Conservation (phyloP, 805 yeast species). For the Middelhovenomyces tepae region DNA sequence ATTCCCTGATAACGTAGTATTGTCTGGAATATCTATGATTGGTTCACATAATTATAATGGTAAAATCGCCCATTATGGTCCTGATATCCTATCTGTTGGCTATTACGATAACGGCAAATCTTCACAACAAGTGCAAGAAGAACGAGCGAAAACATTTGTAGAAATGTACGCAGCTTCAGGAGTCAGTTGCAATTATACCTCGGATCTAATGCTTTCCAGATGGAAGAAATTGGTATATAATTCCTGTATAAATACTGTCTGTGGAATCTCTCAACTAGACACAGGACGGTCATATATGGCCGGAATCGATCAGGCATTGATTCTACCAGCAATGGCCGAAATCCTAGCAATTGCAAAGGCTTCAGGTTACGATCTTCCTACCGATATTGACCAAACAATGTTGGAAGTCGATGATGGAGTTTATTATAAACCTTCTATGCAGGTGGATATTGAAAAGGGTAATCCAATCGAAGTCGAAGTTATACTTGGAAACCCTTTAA, state of each 20-base stretch:
- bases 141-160: conserved; percentile 37
- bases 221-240: conserved; percentile 66
- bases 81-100: conserved; percentile 44
- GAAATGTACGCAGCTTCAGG: conserved; percentile 37
- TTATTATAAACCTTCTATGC: conserved; percentile 64
- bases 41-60: conserved; percentile 51
- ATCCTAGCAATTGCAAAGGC: conserved; percentile 56
- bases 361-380: conserved; percentile 51
- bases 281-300: conserved; percentile 43
- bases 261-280: conserved; percentile 52
- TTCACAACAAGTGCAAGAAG: conserved; percentile 20
- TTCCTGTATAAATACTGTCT: conserved; percentile 53
- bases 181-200: conserved; percentile 34
- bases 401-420: conserved; percentile 50
- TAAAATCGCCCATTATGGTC: conserved; percentile 40
- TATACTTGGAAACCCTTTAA: conserved; percentile 57
- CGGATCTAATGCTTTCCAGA: conserved; percentile 43
- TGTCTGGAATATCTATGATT: conserved; percentile 58
- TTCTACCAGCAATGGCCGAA: conserved; percentile 60
- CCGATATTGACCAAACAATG: conserved; percentile 39
- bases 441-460: conserved; percentile 55
- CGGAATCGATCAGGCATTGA: conserved; percentile 35
- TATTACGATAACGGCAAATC: conserved; percentile 37
- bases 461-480: conserved; percentile 66
- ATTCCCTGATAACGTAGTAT: conserved; percentile 41